Evolutionary conservation across 2,329 filamentous ascomycete genomes (phyloP).

Genomic region (Neofusicoccum sp.): DNA sequence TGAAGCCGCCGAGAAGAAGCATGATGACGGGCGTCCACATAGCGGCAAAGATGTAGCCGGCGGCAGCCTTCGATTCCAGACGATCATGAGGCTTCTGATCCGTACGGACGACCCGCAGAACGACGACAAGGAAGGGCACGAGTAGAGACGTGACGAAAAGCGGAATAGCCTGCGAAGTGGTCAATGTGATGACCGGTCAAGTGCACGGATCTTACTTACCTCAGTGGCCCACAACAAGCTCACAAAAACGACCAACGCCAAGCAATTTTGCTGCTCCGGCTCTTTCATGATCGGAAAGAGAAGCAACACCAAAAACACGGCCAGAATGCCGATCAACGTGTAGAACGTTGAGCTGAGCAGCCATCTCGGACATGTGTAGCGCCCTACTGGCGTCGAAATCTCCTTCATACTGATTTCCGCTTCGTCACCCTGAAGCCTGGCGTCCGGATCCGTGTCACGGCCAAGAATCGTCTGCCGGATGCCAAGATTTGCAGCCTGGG

Average conservation of each 20-base stretch:
- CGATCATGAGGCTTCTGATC: conserved; percentile 71
- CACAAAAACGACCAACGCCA: conserved; percentile 91
- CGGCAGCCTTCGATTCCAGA: conserved; percentile 78
- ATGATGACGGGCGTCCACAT: conserved; percentile 99
- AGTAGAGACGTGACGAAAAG: conserved; percentile 94
- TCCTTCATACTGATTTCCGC: conserved; percentile 66
- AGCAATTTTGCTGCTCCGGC: conserved; percentile 91
- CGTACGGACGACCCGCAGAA: conserved; percentile 80
- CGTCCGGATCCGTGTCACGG: conserved; percentile 66
- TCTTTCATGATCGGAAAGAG: conserved; percentile 79
- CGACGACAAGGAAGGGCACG: conserved; percentile 89
- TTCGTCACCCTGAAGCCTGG: conserved; percentile 83
- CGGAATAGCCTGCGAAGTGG: conserved; percentile 71
- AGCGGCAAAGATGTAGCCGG: conserved; percentile 82
- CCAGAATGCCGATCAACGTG: conserved; percentile 70
- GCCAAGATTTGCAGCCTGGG: conserved; percentile 90
- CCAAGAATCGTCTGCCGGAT: conserved; percentile 77
- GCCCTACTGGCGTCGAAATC: conserved; percentile 78
- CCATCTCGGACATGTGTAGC: conserved; percentile 76
- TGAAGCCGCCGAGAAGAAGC: conserved; percentile 94
- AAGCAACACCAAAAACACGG: conserved; percentile 74
- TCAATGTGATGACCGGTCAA: not conserved
- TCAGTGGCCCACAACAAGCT: conserved; percentile 96
- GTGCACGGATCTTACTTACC: conserved; percentile 47
- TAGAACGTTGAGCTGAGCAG: conserved; percentile 81